Percentiles rank a stretch among this genome's conserved stretches.
phyloP scores from a whole-genome alignment of 1,284 basidiomycete genomes.

The Irpex sp. region DNA sequence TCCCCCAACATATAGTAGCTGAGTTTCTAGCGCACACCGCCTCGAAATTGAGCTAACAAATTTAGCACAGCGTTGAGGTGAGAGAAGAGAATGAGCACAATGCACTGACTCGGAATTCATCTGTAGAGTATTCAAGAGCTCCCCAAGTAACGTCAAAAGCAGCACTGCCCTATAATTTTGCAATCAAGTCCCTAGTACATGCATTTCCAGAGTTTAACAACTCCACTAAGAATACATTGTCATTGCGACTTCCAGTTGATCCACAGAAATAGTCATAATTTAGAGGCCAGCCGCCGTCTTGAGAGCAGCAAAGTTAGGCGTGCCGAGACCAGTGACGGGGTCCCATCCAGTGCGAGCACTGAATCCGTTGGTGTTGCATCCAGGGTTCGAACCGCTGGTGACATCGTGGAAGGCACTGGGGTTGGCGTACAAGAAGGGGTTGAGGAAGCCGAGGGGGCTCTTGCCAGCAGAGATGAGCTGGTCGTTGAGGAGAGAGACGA shows the following conservation, averaged over 20 bases:
- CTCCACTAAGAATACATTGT: background rate
- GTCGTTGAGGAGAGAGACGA: constrained; percentile 64
- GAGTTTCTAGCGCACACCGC: too few relatives aligned
- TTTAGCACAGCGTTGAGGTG: too few relatives aligned
- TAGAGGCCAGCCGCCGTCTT: constrained; percentile 9
- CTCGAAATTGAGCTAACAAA: too few relatives aligned
- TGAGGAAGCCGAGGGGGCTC: constrained; percentile 53
- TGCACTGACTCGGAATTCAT: too few relatives aligned
- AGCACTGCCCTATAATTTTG: background rate
- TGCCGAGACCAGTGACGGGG: constrained; percentile 39
- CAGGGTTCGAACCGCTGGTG: constrained; percentile 30
- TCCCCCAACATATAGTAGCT: too few relatives aligned
- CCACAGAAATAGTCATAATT: background rate
- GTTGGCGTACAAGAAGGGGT: constrained; percentile 49
- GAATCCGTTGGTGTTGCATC: constrained; percentile 33
- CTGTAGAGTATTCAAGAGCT: too few relatives aligned
- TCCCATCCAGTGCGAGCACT: constrained; percentile 50
- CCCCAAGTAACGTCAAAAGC: background rate
- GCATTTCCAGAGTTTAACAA: background rate
- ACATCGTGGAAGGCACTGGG: constrained; percentile 21
- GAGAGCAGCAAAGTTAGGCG: constrained; percentile 22
- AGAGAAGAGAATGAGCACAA: too few relatives aligned
- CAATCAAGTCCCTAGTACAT: background rate
- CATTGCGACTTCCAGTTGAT: background rate
- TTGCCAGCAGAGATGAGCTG: constrained; percentile 40